phyloP scores from a whole-genome alignment of 768 basidiomycete species.

The Lactifluus rugatus region DNA sequence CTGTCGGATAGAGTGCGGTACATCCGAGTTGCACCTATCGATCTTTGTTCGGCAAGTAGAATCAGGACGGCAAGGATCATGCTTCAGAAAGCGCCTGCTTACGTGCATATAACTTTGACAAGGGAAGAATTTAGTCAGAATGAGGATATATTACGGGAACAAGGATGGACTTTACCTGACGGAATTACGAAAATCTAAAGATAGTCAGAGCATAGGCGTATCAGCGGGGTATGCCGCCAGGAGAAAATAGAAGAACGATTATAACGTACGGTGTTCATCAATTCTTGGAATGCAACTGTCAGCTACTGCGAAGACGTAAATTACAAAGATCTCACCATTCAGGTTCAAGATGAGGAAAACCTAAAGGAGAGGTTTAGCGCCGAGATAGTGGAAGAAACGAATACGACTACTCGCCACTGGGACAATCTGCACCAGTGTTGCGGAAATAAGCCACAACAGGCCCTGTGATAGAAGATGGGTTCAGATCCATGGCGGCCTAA shows the following conservation, averaged over 20 bases:
- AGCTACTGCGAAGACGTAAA: background rate
- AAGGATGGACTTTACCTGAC: background rate
- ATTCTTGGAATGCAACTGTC: background rate
- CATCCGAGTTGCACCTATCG: slow-evolving; percentile 18
- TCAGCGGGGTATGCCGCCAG: background rate
- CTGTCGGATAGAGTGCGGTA: slow-evolving; percentile 16
- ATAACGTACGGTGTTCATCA: slow-evolving; percentile 13
- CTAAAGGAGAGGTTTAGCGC: background rate
- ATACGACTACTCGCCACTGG: slow-evolving; percentile 2
- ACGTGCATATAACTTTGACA: slow-evolving; percentile 17
- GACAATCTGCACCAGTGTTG: slow-evolving; percentile 1
- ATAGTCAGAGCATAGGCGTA: background rate
- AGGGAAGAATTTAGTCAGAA: background rate
- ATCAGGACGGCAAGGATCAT: background rate
- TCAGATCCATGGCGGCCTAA: background rate
- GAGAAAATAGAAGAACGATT: background rate
- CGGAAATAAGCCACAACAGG: slow-evolving; percentile 9
- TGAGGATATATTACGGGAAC: background rate
- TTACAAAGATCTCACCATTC: background rate
- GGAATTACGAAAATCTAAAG: slow-evolving; percentile 13
- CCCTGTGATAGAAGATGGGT: slow-evolving; percentile 2
- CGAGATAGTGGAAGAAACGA: background rate
- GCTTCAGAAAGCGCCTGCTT: background rate
- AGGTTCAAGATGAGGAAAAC: slow-evolving; percentile 12
- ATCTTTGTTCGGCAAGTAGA: background rate